Evolutionary conservation across 306 rosid species (phyloP), one percentile per base, ranked within the genome.

Genomic region (Carpinus fangiana): DNA sequence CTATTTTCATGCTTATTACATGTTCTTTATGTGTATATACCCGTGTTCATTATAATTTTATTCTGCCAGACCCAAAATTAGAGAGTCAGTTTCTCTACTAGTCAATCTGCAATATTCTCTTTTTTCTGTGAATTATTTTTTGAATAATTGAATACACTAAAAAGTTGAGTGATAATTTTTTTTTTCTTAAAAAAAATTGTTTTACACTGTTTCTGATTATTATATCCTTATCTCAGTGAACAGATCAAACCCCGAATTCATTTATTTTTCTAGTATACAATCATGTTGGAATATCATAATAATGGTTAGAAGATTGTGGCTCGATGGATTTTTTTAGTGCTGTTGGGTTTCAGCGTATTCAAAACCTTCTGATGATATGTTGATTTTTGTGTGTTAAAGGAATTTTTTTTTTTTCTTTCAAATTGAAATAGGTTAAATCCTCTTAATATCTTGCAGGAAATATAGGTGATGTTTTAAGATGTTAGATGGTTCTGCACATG

Each of bases 371-470:
- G 64, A 57, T 57, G 31, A 57, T 21, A 8, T 59, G 13, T 59
- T 59, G 6, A 59, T 21, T 59, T 7, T 23, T 3, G 31, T 59
- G 31, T 6, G 16, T 21, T 9, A 59, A 59, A 12, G 7, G 23
- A 59, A 5, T 7, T 7, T 62, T 3, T 65, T 3, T 65, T 65
- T 65, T 34, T 16, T 5, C 48, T 28, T 61, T 2, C 14, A 34
- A 65, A 65, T 65, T 65, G 70, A 65, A 34, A 36, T 65, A 65
- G 47, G 21, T 65, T 36, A 11, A 13, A 28, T 34, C 46, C 70
- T 65, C 70, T 65, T 16, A 36, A 36, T 34, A 65, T 65, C 48
- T 65, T 65, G 70, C n/a, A 36, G 21, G 45, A 65, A 36, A 38
- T 21, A 36, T 34, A 14, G 48, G 23, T 38, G 47, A 65, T 11